Conservation (phyloP, 192 early-diverging fungal genomes). For the Gonapodya prolifera region DNA sequence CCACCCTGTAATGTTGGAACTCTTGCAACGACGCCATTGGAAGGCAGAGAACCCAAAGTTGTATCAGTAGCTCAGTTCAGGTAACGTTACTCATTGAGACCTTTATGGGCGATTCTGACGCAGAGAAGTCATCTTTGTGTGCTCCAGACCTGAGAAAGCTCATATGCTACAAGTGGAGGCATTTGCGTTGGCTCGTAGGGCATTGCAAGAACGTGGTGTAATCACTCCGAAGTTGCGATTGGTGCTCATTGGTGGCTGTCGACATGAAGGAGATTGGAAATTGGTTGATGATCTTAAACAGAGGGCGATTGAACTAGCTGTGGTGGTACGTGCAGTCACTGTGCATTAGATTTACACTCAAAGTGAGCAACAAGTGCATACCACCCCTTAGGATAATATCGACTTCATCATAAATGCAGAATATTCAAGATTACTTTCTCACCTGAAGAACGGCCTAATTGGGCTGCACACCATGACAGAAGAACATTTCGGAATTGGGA, state of each 20-base stretch:
- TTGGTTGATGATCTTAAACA: conserved; percentile 47
- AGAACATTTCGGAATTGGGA: conserved; percentile 97
- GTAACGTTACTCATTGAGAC: conserved; percentile 11
- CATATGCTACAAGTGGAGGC: conserved; percentile 72
- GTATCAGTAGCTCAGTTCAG: conserved; percentile 90
- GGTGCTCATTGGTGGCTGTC: conserved; percentile 73
- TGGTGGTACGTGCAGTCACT: conserved; percentile 32
- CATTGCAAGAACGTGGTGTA: neutral
- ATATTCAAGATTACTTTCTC: conserved; percentile 48
- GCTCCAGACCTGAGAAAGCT: conserved; percentile 77
- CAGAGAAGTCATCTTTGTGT: neutral
- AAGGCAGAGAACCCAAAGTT: conserved; percentile 38
- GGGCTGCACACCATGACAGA: conserved; percentile 95
- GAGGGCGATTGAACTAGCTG: conserved; percentile 27
- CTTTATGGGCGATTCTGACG: conserved; percentile 7
- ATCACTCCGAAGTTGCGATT: conserved; percentile 39
- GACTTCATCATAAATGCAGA: conserved; percentile 70
- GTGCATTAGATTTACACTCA: too few species aligned
- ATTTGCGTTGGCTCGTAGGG: conserved; percentile 23
- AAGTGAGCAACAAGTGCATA: too few species aligned
- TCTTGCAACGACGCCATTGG: conserved; percentile 41
- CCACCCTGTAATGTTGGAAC: conserved; percentile 83
- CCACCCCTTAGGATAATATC: conserved; percentile 45
- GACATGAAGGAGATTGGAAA: conserved; percentile 64
- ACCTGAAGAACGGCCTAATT: conserved; percentile 49